Evolutionary conservation across 306 rosid genomes (phyloP).

Genomic region (Cajanus cajan): DNA sequence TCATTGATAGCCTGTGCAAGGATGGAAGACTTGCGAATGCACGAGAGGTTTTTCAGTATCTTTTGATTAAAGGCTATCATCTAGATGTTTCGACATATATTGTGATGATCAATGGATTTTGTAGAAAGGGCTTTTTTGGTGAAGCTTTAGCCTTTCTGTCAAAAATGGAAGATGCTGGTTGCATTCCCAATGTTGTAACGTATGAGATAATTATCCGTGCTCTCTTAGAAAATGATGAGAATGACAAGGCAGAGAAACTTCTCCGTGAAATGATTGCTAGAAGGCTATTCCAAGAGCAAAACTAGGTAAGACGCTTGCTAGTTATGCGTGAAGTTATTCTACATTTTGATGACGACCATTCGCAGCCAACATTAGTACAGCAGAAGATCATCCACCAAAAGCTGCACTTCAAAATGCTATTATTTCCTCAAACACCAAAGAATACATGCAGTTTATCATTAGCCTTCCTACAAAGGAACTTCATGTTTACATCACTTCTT

Average conservation of each 20-base stretch:
- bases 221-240: neutral
- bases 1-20: neutral
- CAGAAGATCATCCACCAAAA: conserved; percentile 51
- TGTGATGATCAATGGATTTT: neutral
- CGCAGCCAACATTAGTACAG: neutral
- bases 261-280: neutral
- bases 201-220: neutral
- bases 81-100: neutral
- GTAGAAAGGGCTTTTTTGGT: neutral
- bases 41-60: neutral
- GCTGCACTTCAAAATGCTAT: conserved; percentile 36
- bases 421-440: neutral
- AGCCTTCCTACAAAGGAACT: conserved; percentile 19
- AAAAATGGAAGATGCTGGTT: neutral
- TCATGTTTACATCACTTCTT: conserved; percentile 35
- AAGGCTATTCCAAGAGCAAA: neutral
- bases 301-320: neutral
- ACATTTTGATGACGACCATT: neutral
- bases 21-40: neutral
- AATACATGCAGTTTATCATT: conserved; percentile 23
- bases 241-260: neutral
- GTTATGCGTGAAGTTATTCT: neutral
- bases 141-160: neutral
- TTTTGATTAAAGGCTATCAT: neutral
- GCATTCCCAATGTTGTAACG: neutral